A percentile compares a stretch with the other conserved stretches of the same genome.
phyloP scores from a whole-genome alignment of 1,284 basidiomycete genomes.

The Ceratobasidium papillatum region DNA sequence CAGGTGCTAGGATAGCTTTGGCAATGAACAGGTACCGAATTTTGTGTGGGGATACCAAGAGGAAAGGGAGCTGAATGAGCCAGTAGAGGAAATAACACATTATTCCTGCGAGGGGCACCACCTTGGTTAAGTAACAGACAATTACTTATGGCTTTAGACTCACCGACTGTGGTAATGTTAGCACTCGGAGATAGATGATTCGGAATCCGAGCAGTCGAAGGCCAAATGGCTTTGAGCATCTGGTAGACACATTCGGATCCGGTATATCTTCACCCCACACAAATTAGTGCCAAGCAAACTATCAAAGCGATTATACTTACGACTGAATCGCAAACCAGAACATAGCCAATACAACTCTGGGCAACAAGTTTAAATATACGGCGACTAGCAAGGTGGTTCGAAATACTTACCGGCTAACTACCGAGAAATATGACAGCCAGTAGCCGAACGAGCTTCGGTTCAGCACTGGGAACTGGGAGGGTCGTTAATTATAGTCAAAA shows the following conservation, averaged over 20 bases:
- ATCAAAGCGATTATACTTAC: background rate
- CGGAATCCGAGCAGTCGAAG: conserved; percentile 67
- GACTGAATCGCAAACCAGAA: conserved; percentile 44
- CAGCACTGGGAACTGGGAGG: conserved; percentile 67
- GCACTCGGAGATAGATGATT: conserved; percentile 68
- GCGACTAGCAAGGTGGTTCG: no score
- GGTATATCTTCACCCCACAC: conserved; percentile 44
- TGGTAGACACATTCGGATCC: conserved; percentile 48
- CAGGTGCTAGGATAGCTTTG: conserved; percentile 68
- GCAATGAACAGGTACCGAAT: conserved; percentile 76
- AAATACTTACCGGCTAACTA: conserved; percentile 66
- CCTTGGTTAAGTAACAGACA: conserved; percentile 28
- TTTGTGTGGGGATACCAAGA: conserved; percentile 77
- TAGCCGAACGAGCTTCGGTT: conserved; percentile 82
- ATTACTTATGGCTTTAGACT: conserved; percentile 4
- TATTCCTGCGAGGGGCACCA: conserved; percentile 55
- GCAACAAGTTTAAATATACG: background rate
- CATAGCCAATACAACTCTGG: conserved; percentile 42
- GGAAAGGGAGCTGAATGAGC: conserved; percentile 75
- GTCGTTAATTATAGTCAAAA: background rate
- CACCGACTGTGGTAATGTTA: conserved; percentile 69
- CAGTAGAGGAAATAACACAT: conserved; percentile 84
- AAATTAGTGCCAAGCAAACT: background rate
- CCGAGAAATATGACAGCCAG: conserved; percentile 73
- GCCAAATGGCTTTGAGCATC: conserved; percentile 84